Evolutionary conservation across 2,329 filamentous ascomycete genomes (phyloP).

Genomic region (Thelonectria blattea): DNA sequence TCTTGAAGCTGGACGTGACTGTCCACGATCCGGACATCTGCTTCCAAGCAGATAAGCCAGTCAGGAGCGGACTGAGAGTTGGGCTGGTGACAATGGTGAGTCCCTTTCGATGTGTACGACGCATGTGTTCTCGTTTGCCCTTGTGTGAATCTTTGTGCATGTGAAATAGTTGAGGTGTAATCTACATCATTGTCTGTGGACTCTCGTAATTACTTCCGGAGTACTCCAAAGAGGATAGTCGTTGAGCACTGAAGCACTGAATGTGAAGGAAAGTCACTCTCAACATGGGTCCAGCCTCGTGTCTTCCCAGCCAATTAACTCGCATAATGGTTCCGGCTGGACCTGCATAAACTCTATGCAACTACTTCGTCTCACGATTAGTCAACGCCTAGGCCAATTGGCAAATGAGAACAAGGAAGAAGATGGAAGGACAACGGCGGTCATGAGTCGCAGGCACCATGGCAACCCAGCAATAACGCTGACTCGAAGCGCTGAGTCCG

Average conservation of each 20-base stretch:
- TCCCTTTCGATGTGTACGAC: neutral
- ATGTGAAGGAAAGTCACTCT: neutral
- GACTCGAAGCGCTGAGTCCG: slow-evolving; percentile 13
- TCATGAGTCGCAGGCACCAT: neutral
- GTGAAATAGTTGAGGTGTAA: no score
- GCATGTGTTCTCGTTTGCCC: neutral
- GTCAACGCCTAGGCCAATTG: neutral
- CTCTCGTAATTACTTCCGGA: no score
- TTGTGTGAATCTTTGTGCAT: no score
- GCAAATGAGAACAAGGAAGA: neutral
- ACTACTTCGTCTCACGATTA: slow-evolving; percentile 1
- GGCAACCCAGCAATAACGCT: neutral
- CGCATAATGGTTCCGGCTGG: neutral
- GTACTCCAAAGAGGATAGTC: no score
- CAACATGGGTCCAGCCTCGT: neutral
- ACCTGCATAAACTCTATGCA: slow-evolving; percentile 21
- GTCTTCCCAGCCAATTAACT: slow-evolving; percentile 1
- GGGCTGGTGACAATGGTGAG: neutral
- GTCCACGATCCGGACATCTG: no score
- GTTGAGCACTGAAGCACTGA: no score
- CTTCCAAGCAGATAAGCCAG: neutral
- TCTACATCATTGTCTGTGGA: no score
- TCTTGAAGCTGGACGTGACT: no score
- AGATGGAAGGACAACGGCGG: neutral
- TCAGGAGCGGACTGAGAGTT: neutral